These are phyloP conservation scores for Termitomyces sp. DNA, from an alignment of 768 basidiomycete genomes.

Conservation along the genomic window DNA sequence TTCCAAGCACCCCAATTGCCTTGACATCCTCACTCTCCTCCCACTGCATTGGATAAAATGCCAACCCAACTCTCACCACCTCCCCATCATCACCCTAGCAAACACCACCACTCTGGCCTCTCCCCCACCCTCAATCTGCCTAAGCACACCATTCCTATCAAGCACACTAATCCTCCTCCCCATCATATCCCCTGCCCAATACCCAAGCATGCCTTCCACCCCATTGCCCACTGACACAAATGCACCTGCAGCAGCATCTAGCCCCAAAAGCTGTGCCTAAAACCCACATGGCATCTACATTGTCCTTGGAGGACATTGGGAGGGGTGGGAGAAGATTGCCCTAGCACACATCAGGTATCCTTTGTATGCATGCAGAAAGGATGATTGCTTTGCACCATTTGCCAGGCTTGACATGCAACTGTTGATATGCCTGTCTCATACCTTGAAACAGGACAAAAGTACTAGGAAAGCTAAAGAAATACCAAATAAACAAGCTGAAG, in stretches of 20 bases:
- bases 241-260: conserved; percentile 32
- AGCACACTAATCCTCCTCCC: conserved; percentile 29
- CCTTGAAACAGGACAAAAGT: too few relatives aligned
- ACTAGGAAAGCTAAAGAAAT: too few relatives aligned
- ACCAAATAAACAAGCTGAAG: too few relatives aligned
- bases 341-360: conserved; percentile 66
- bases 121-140: conserved; percentile 19
- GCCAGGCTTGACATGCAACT: conserved; percentile 87
- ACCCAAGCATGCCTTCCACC: conserved; percentile 65
- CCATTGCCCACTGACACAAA: conserved; percentile 50
- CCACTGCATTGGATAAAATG: conserved; percentile 25
- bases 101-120: conserved; percentile 10
- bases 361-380: conserved; percentile 71
- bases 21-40: neutral
- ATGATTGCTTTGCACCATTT: conserved; percentile 95
- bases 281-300: conserved; percentile 39
- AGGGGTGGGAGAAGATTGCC: conserved; percentile 38
- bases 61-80: conserved; percentile 19
- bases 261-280: conserved; percentile 48
- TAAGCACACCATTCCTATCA: conserved; percentile 15
- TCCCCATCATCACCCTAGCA: conserved; percentile 20
- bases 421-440: too few relatives aligned
- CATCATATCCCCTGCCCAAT: conserved; percentile 49
- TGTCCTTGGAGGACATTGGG: conserved; percentile 8
- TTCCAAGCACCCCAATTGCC: conserved; percentile 17